phyloP scores from a whole-genome alignment of 257 asterid genomes.

The Nicotiana sylvestris region DNA sequence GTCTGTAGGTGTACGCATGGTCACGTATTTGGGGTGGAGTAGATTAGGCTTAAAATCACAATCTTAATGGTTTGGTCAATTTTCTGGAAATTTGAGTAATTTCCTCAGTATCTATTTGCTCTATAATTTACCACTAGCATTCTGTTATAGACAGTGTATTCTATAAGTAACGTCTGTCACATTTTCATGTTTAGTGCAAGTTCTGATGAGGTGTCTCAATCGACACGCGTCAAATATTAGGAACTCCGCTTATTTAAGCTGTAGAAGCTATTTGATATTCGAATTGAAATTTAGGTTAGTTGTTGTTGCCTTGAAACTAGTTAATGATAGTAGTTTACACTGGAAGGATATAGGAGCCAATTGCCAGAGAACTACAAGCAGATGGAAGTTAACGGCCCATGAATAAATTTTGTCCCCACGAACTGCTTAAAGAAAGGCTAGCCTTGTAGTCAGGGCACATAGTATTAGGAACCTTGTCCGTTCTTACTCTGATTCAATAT shows the following conservation, averaged over 20 bases:
- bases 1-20: not conserved
- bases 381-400: not conserved
- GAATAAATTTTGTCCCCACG: not conserved
- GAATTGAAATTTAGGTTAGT: not conserved
- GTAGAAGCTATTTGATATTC: not conserved
- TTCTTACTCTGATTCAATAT: not conserved
- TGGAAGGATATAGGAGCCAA: not conserved
- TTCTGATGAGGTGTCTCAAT: not conserved
- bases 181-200: not conserved
- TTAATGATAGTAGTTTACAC: not conserved
- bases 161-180: not conserved
- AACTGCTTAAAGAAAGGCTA: not conserved
- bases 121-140: not conserved
- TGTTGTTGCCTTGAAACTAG: not conserved
- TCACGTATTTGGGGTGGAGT: not conserved
- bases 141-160: not conserved
- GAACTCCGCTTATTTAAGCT: not conserved
- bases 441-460: not conserved
- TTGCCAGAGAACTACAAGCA: not conserved
- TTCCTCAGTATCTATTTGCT: not conserved
- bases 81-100: not conserved
- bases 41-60: not conserved
- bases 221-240: not conserved
- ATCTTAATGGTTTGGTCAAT: not conserved
- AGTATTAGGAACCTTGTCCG: not conserved